These are phyloP conservation scores for Prorocentrum cordatum DNA, from an alignment of 169 alveolate species.

Conservation along the genomic window DNA sequence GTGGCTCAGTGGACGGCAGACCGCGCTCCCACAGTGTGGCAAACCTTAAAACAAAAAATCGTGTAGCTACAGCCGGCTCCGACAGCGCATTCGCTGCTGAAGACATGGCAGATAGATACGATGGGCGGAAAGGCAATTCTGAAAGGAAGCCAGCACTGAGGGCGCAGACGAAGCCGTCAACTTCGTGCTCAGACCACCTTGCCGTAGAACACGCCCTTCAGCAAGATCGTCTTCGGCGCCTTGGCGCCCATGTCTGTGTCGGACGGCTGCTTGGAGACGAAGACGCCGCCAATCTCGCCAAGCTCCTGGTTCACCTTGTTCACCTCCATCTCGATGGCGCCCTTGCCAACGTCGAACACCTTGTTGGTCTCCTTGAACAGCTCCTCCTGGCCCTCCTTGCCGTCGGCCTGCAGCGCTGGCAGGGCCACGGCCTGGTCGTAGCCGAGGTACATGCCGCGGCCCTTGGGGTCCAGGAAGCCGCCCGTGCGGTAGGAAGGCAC, in stretches of 20 bases:
- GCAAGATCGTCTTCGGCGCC: not conserved
- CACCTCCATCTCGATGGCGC: slow-evolving; percentile 34
- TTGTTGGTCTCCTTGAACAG: slow-evolving; percentile 59
- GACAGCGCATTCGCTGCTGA: no score
- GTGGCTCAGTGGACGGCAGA: no score
- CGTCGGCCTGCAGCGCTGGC: slow-evolving; percentile 9
- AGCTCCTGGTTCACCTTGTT: slow-evolving; percentile 10
- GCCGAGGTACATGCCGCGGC: slow-evolving; percentile 9
- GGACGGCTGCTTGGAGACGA: slow-evolving; percentile 29
- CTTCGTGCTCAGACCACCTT: no score
- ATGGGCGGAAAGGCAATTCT: no score
- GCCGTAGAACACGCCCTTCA: no score
- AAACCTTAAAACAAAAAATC: no score
- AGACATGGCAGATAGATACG: no score
- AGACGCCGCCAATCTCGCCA: slow-evolving; percentile 46
- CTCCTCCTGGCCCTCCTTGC: slow-evolving; percentile 49
- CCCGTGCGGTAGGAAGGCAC: not conserved
- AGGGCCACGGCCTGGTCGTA: slow-evolving; percentile 35
- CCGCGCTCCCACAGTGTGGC: no score
- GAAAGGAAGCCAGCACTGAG: no score
- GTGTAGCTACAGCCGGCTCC: no score
- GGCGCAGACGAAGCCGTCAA: no score
- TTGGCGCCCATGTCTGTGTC: slow-evolving; percentile 61
- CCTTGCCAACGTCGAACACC: slow-evolving; percentile 17
- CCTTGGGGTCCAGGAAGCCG: not conserved